phyloP scores from a whole-genome alignment of 345 rosid genomes.

The Zanthoxylum bungeanum region DNA sequence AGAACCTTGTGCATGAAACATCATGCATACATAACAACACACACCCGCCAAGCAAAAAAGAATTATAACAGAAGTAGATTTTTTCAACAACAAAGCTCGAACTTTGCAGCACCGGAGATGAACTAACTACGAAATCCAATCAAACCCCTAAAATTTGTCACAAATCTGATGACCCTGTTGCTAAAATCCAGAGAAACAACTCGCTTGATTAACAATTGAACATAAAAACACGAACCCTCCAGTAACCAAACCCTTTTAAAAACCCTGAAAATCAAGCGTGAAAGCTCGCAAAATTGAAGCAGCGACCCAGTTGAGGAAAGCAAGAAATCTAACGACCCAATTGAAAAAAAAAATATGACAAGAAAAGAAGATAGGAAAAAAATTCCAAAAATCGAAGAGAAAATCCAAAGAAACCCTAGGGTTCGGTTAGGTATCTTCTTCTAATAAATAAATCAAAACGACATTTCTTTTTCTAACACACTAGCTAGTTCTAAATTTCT shows the following conservation, averaged over 20 bases:
- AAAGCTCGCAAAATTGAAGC: slow-evolving; percentile 16
- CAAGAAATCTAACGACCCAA: slow-evolving; percentile 15
- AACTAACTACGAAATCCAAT: slow-evolving; percentile 16
- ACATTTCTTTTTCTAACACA: slow-evolving; percentile 24
- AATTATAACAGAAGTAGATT: neutral
- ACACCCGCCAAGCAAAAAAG: slow-evolving; percentile 16
- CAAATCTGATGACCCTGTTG: slow-evolving; percentile 22
- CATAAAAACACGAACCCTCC: slow-evolving; percentile 9
- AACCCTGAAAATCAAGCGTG: slow-evolving; percentile 19
- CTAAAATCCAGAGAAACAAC: slow-evolving; percentile 18
- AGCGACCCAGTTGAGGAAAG: slow-evolving; percentile 25
- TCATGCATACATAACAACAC: slow-evolving; percentile 69
- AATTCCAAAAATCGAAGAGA: slow-evolving; percentile 18
- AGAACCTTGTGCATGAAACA: slow-evolving; percentile 93
- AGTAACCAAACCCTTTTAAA: slow-evolving; percentile 10
- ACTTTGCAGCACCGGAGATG: slow-evolving; percentile 8
- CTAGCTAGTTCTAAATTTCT: too few species aligned
- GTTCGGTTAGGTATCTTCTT: slow-evolving; percentile 7
- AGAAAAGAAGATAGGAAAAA: slow-evolving; percentile 7
- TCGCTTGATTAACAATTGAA: slow-evolving; percentile 9
- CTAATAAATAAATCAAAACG: slow-evolving; percentile 34
- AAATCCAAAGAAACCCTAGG: slow-evolving; percentile 33
- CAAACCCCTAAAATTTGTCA: slow-evolving; percentile 26
- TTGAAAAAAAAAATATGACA: slow-evolving; percentile 20
- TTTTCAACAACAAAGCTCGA: slow-evolving; percentile 7